Base-by-base conservation (phyloP, 1,139 yeast genomes). In the Zygosaccharomyces sapae region DNA sequence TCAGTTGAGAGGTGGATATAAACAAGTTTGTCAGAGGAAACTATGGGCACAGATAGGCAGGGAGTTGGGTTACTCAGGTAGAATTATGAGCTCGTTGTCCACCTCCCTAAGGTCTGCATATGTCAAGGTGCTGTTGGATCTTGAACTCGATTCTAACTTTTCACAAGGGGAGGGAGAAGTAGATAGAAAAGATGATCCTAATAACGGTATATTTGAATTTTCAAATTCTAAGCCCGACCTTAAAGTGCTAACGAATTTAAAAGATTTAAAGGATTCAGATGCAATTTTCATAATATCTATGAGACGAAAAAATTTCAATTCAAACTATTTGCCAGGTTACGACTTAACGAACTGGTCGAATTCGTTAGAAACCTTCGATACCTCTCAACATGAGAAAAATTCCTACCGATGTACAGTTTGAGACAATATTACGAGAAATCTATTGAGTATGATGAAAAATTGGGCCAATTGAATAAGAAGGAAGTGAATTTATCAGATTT, bases 1-100 rank as follows among this genome's bases (percentile, higher is more conserved):
- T 2, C 63, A 70, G 13, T 57, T 74, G 10, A 67, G 79, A 55
- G 86, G 86, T 18, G 86, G 86, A 0, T 80, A 71, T 61, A 68
- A 71, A 19, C 69, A 67, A 24, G 85, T 81, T n/a, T 74, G 80
- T 42, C 65, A 70, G 43, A 74, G 73, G 48, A 79, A 79, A 52
- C 63, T 76, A 35, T 81, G 87, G 86, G 81, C 82, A 0, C 80
- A 76, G 57, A 73, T 82, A 18, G 92, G 92, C 10, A 71, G 89
- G 45, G 95, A 85, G 56, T 69, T 86, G 45, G 95, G 95, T 0
- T 84, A 82, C 61, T 75, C 79, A 29, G 88, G 86, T 2, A 75
- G 79, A 54, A 77, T 80, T 40, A 79, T 81, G 78, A 82, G 87
- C 22, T 82, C 89, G 18, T 67, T 84, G 45, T 81, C 88, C 16